phyloP scores from a whole-genome alignment of 495 filamentous ascomycete species.

The Ramalina peruviana region DNA sequence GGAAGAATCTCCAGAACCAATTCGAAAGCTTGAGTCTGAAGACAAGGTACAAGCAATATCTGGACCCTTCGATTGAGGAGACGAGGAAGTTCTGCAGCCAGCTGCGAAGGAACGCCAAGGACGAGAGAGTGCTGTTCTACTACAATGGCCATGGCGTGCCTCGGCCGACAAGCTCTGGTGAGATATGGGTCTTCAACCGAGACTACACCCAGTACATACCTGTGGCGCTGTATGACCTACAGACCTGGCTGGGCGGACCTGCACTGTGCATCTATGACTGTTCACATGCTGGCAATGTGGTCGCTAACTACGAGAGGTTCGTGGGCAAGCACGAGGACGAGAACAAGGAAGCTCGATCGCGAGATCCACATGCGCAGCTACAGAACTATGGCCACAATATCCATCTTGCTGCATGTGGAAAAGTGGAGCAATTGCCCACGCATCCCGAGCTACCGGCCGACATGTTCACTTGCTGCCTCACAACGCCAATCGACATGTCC shows the following conservation, averaged over 20 bases:
- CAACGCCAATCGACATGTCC: constrained; percentile 93
- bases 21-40: constrained; percentile 90
- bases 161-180: constrained; percentile 84
- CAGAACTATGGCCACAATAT: constrained; percentile 67
- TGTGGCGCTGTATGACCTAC: constrained; percentile 88
- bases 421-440: constrained; percentile 86
- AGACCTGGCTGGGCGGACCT: constrained; percentile 88
- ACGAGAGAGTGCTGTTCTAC: constrained; percentile 88
- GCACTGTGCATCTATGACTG: constrained; percentile 97
- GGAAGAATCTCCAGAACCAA: constrained; percentile 85
- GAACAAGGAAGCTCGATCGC: constrained; percentile 52
- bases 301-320: constrained; percentile 85
- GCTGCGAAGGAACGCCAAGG: constrained; percentile 78
- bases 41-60: constrained; percentile 89
- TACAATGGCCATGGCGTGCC: constrained; percentile 99
- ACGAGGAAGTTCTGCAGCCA: constrained; percentile 90
- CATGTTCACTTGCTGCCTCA: constrained; percentile 90
- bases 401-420: constrained; percentile 81
- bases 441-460: constrained; percentile 90
- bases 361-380: constrained; percentile 59
- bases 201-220: constrained; percentile 99
- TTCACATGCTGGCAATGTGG: constrained; percentile 88
- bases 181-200: constrained; percentile 99
- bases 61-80: constrained; percentile 93
- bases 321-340: constrained; percentile 87